Conservation (phyloP, 2,329 filamentous ascomycete genomes). For the Calonectria leucothoes region DNA sequence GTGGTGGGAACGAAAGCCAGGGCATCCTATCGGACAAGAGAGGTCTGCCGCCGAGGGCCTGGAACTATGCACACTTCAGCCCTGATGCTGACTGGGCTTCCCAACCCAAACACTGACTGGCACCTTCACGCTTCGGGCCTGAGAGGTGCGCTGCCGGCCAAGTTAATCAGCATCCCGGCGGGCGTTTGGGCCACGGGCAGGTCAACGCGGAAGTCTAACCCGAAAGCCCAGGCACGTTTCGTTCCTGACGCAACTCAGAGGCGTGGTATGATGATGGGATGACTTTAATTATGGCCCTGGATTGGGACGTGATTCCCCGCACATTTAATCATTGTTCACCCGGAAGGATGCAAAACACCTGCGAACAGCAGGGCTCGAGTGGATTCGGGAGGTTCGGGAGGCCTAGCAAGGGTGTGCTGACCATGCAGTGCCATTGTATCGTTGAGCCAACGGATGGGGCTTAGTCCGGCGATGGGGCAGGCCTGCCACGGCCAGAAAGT, state of each 20-base stretch:
- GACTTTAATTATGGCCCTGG: conserved; percentile 3
- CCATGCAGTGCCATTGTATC: neutral
- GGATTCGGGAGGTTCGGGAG: conserved; percentile 1
- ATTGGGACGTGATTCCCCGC: neutral
- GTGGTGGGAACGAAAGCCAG: neutral
- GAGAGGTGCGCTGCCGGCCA: neutral
- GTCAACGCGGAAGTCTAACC: neutral
- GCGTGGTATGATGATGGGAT: conserved; percentile 7
- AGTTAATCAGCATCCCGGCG: neutral
- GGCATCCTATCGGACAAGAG: neutral
- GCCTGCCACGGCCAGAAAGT: neutral
- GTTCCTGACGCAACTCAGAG: neutral
- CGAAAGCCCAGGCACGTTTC: neutral
- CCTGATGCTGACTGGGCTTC: neutral
- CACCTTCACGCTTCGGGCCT: neutral
- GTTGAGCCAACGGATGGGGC: neutral
- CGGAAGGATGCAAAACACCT: neutral
- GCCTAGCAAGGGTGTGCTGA: conserved; percentile 1
- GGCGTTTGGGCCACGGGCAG: neutral
- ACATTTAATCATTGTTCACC: neutral
- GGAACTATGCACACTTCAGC: neutral
- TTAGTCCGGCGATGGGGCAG: neutral
- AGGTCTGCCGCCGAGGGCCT: neutral
- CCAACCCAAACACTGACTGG: neutral
- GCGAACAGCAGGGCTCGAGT: neutral